Percentiles rank a stretch among this genome's conserved stretches.
Evolutionary conservation across 139 green algal species (phyloP).

Genomic region (Chlamydomonas eustigma): DNA sequence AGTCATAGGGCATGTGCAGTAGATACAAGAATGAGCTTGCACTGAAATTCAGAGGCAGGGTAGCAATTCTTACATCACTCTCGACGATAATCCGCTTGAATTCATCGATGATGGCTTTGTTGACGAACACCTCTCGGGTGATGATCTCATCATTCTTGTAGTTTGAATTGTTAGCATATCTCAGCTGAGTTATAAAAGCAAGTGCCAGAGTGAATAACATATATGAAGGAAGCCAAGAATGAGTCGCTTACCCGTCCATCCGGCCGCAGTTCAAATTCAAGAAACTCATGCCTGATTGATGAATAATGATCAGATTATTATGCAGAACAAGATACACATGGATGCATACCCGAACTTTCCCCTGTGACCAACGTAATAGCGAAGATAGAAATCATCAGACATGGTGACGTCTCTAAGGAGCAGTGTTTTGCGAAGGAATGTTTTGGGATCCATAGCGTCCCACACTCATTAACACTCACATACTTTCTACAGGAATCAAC

Average conservation of each 20-base stretch:
- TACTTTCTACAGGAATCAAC: no score
- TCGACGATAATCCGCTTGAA: constrained; percentile 88
- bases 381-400: constrained; percentile 85
- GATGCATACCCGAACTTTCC: constrained; percentile 22
- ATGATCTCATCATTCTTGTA: constrained; percentile 98
- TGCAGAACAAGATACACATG: no score
- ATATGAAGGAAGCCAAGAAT: background rate
- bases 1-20: no score
- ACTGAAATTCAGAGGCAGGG: no score
- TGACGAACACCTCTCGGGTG: constrained; percentile 75
- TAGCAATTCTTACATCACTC: constrained; percentile 75
- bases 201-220: background rate
- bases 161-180: constrained; percentile 97
- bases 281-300: constrained; percentile 88
- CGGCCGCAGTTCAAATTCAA: constrained; percentile 94
- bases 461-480: no score
- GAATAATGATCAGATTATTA: no score
- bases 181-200: constrained; percentile 57
- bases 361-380: constrained; percentile 87
- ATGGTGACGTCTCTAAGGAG: no score
- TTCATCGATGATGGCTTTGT: constrained; percentile 75
- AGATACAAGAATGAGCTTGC: no score
- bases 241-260: constrained; percentile 71
- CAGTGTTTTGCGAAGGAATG: no score
- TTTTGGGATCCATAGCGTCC: no score